Base-by-base conservation (phyloP, 345 rosid genomes). In the Excoecaria agallocha region DNA sequence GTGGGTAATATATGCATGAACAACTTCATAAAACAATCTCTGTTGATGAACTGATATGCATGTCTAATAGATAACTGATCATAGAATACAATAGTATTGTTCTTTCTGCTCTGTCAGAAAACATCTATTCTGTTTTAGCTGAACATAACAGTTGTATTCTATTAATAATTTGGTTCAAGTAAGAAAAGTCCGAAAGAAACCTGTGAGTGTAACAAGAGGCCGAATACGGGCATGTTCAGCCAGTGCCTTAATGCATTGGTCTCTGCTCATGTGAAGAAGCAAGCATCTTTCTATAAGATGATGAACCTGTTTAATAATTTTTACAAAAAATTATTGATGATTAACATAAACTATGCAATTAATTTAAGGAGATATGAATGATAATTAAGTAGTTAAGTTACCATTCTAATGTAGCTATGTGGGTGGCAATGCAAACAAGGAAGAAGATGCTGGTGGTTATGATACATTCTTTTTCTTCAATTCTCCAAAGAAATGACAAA, bases 371-470 rank as follows among this genome's bases (percentile, higher is more conserved):
- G 55, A 30, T n/a, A n/a, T 7, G 6, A 39, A 39, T 12, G 45
- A 60, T 71, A 1, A 17, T 16, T 54, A 50, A 50, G 1, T 8
- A 75, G 86, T 79, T n/a, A 24, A 25, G 7, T 22, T 82, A 90
- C 96, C 86, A 86, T 86, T 71, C 87, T 82, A 68, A 93, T 89
- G 85, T 88, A 87, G 80, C 83, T 70, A 78, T 84, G 91, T 46
- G 93, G 96, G 71, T 87, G 90, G 84, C 98, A 93, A 80, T 81
- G 86, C 79, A 89, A 85, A 84, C 96, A 90, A 83, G 93, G 96
- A 43, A 80, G 77, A 38, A 60, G 74, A 19, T 73, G 86, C 77
- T 79, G 83, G 78, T 73, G 66, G 37, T 57, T 49, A 56, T 66
- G 65, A 69, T 71, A 79, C 88, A 89, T 85, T 65, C 74, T 73